Conservation (phyloP, 2,329 filamentous ascomycete genomes). For the Emmonsiellopsis sp. region DNA sequence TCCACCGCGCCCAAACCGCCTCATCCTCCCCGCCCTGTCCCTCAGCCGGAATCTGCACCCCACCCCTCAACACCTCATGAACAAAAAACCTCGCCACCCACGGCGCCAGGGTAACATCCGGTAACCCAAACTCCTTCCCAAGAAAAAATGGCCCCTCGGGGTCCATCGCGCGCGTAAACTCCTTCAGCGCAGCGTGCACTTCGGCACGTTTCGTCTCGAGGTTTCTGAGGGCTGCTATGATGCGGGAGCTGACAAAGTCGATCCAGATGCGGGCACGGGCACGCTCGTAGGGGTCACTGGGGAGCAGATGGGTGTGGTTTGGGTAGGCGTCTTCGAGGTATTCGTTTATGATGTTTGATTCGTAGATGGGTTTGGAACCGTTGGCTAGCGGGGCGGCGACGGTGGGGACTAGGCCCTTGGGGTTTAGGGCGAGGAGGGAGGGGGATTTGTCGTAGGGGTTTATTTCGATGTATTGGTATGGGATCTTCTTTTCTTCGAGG, state of each 20-base stretch:
- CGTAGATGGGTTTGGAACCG: conserved; percentile 54
- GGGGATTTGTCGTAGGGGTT: conserved; percentile 68
- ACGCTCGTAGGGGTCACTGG: conserved; percentile 53
- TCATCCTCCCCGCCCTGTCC: conserved; percentile 46
- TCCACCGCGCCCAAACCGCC: conserved; percentile 55
- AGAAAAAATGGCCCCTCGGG: conserved; percentile 57
- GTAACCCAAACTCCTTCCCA: conserved; percentile 53
- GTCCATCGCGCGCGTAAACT: conserved; percentile 56
- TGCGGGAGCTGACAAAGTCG: conserved; percentile 58
- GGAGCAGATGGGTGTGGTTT: conserved; percentile 45
- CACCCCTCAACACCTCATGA: conserved; percentile 65
- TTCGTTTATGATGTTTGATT: conserved; percentile 64
- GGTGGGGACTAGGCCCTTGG: conserved; percentile 66
- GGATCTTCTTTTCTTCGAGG: conserved; percentile 62
- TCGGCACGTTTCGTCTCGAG: conserved; percentile 33
- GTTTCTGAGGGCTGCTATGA: conserved; percentile 62
- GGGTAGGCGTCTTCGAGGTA: conserved; percentile 66
- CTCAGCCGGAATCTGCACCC: conserved; percentile 40
- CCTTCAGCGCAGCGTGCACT: conserved; percentile 38
- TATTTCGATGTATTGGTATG: conserved; percentile 68
- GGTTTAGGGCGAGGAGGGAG: conserved; percentile 62
- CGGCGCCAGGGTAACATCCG: conserved; percentile 63
- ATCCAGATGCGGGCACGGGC: conserved; percentile 64
- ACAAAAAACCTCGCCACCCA: conserved; percentile 66
- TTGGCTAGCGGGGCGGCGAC: conserved; percentile 33